Conservation (phyloP, 768 basidiomycete species). For the Pleurotus sapidus region DNA sequence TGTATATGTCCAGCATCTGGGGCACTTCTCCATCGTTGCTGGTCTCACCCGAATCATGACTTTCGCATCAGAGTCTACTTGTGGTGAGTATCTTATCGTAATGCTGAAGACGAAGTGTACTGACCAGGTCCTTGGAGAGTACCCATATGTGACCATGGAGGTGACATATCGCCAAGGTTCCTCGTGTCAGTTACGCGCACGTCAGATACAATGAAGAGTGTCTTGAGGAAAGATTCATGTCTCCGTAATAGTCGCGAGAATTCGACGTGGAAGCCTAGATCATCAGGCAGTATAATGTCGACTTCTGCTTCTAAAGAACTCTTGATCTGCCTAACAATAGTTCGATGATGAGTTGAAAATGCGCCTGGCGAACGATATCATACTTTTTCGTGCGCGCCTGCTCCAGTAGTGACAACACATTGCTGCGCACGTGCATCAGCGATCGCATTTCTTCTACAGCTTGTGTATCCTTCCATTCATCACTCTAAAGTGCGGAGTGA, state of each 20-base stretch:
- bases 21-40: slow-evolving; percentile 68
- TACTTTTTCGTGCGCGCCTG: slow-evolving; percentile 76
- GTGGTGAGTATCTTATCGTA: background rate
- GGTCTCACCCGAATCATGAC: slow-evolving; percentile 59
- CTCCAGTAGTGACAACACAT: slow-evolving; percentile 69
- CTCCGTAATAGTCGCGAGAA: slow-evolving; percentile 32
- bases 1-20: slow-evolving; percentile 87
- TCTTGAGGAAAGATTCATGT: slow-evolving; percentile 63
- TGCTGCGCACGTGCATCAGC: slow-evolving; percentile 57
- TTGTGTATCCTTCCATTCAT: slow-evolving; percentile 58
- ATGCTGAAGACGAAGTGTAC: slow-evolving; percentile 7
- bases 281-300: slow-evolving; percentile 49
- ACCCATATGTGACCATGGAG: slow-evolving; percentile 48
- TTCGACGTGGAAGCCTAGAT: slow-evolving; percentile 20
- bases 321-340: slow-evolving; percentile 54
- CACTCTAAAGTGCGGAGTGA: slow-evolving; percentile 31
- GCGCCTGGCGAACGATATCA: slow-evolving; percentile 14
- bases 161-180: slow-evolving; percentile 33
- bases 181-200: slow-evolving; percentile 49
- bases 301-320: slow-evolving; percentile 79
- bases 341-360: slow-evolving; percentile 3
- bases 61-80: slow-evolving; percentile 23
- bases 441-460: slow-evolving; percentile 62
- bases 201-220: slow-evolving; percentile 80
- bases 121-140: slow-evolving; percentile 44